phyloP scores from a whole-genome alignment of 1,284 basidiomycete species.

The Cerioporus squamosus region DNA sequence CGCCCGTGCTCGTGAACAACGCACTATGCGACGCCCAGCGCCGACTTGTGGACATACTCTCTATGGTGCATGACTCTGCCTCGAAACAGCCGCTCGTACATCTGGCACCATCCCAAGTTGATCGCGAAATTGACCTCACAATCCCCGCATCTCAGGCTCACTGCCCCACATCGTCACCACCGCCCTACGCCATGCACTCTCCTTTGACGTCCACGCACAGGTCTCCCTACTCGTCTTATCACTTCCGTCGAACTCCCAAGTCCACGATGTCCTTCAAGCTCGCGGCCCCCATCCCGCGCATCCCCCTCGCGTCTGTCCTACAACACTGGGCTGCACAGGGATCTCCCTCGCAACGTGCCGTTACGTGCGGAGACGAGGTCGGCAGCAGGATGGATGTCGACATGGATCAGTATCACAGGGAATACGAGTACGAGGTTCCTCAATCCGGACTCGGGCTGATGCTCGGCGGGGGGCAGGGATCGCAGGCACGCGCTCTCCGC shows the following conservation, averaged over 20 bases:
- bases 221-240: slow-evolving; percentile 13
- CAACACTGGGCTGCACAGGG: slow-evolving; percentile 17
- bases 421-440: neutral
- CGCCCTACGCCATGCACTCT: slow-evolving; percentile 18
- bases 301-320: slow-evolving; percentile 16
- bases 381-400: slow-evolving; percentile 7
- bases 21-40: slow-evolving; percentile 21
- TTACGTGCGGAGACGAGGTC: neutral
- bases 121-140: slow-evolving; percentile 2
- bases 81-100: slow-evolving; percentile 7
- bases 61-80: slow-evolving; percentile 11
- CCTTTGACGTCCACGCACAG: slow-evolving; percentile 12
- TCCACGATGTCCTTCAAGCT: slow-evolving; percentile 17
- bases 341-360: slow-evolving; percentile 6
- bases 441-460: slow-evolving; percentile 15
- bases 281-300: slow-evolving; percentile 20
- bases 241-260: slow-evolving; percentile 12
- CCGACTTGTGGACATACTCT: slow-evolving; percentile 16
- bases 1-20: neutral
- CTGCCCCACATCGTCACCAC: slow-evolving; percentile 2
- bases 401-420: neutral
- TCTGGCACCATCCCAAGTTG: slow-evolving; percentile 4
- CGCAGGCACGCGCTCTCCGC: slow-evolving; percentile 6
- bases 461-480: slow-evolving; percentile 16
- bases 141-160: slow-evolving; percentile 11